Evolutionary conservation across 306 rosid genomes (phyloP), one percentile per base, ranked within the genome.

Genomic region (Trifolium fragiferum): DNA sequence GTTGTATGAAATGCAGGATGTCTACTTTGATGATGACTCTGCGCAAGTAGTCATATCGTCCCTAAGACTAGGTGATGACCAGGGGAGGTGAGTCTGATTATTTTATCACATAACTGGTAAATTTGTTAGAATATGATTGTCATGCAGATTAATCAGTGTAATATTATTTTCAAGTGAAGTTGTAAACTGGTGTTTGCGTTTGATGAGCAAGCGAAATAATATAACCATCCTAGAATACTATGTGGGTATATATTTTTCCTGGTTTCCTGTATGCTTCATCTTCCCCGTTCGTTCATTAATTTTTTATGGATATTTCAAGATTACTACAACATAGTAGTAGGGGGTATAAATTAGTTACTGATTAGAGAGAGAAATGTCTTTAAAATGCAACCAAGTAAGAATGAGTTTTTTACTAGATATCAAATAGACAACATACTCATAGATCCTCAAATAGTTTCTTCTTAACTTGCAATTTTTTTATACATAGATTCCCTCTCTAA

Each of bases 11-110:
- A 47, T 76, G 60, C 91, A 95, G 99, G 97, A 92, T 65, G 99
- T 89, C 78, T 95, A 95, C 87, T 95, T 92, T 85, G 97, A 89
- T 50, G 98, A 95, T 62, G 99, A 95, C 65, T 95, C 98, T 77
- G 97, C 98, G 41, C 98, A 95, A 83, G 98, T 92, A 19, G 97
- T 90, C 61, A 90, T 95, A 86, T 95, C 99, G 18, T 90, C 97
- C 70, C 82, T 95, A 58, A 86, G 98, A 81, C 98, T 95, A 14
- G 86, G 97, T 61, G 98, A 92, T 80, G 99, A 95, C 55, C 93
- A 92, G 77, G 99, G 99, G 82, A 92, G 99, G 99, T 95, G 69
- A 82, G 97, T 85, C 79, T 44, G 10, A 55, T 66, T 51, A 57
- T 47, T 63, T 60, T 54, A 13, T 38, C 53, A 35, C 25, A 12